Evolutionary conservation across 208 protist genomes (phyloP).

Genomic region (Leishmania lainsoni): DNA sequence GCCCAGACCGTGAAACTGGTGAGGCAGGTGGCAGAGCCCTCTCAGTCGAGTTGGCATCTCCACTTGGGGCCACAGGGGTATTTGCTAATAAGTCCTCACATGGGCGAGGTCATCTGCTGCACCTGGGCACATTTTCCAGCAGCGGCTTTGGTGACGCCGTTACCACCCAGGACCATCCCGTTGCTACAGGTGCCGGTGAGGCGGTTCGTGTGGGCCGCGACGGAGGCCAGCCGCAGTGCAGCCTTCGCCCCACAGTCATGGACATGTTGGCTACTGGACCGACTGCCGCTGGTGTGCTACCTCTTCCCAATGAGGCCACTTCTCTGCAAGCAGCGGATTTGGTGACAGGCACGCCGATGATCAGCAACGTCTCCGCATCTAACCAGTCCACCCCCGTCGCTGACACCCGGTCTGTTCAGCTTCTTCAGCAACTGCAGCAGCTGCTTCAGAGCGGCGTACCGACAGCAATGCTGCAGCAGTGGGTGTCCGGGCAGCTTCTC

Average conservation of each 20-base stretch:
- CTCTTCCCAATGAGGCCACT: neutral
- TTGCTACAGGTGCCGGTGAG: neutral
- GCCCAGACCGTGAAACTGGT: neutral
- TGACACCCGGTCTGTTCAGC: slow-evolving; percentile 10
- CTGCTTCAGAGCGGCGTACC: slow-evolving; percentile 18
- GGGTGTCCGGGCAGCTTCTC: slow-evolving; percentile 23
- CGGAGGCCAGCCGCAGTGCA: neutral
- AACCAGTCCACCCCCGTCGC: neutral
- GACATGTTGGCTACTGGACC: neutral
- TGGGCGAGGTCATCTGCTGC: neutral
- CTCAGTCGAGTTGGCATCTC: neutral
- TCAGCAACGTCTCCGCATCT: neutral
- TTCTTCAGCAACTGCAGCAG: slow-evolving; percentile 29
- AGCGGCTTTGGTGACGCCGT: neutral
- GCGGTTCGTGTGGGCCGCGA: neutral
- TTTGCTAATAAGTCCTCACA: neutral
- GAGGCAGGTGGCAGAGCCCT: neutral
- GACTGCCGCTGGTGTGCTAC: neutral
- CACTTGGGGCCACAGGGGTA: neutral
- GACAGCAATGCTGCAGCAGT: slow-evolving; percentile 23
- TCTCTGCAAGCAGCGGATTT: neutral
- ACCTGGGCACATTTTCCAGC: neutral
- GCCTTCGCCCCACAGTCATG: neutral
- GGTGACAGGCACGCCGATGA: neutral
- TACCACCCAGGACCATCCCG: neutral